Conservation (phyloP, 2,329 filamentous ascomycete genomes). For the Mollisiaceae sp. region DNA sequence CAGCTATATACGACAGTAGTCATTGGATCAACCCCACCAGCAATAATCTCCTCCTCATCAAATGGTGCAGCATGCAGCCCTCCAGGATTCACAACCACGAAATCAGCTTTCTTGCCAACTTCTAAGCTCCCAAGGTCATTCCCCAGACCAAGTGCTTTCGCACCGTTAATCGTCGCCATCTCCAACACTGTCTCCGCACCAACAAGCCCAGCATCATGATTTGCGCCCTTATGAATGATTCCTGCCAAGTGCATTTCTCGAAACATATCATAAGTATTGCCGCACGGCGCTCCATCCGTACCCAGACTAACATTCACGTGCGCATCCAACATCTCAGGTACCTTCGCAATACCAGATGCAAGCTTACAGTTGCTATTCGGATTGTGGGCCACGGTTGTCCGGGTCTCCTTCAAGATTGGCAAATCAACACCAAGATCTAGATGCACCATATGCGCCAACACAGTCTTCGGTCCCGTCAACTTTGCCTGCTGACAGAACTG, state of each 20-base stretch:
- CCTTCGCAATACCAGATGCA: conserved; percentile 53
- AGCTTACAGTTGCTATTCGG: conserved; percentile 58
- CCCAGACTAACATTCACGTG: conserved; percentile 55
- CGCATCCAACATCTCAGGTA: conserved; percentile 50
- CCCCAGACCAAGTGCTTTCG: conserved; percentile 56
- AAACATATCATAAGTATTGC: conserved; percentile 57
- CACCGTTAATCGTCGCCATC: conserved; percentile 58
- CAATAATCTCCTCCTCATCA: conserved; percentile 41
- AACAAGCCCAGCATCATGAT: conserved; percentile 49
- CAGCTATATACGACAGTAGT: conserved; percentile 51
- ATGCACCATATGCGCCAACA: conserved; percentile 58
- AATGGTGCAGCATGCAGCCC: conserved; percentile 23
- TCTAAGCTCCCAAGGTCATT: conserved; percentile 57
- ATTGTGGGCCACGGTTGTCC: conserved; percentile 55
- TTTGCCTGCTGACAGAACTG: conserved; percentile 48
- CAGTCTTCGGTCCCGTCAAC: conserved; percentile 49
- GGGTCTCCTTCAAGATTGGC: conserved; percentile 45
- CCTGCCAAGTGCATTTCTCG: conserved; percentile 58
- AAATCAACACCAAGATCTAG: conserved; percentile 50
- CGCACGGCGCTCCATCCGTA: conserved; percentile 59
- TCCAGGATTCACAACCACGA: conserved; percentile 54
- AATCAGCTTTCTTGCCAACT: conserved; percentile 60
- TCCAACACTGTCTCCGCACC: conserved; percentile 53
- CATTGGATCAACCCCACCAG: conserved; percentile 43
- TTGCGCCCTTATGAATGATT: conserved; percentile 53